A percentile compares a stretch with the other conserved stretches of the same genome.
Evolutionary conservation across 352 stramenopile genomes (phyloP).

Genomic region (Elongisporangium anandrum): DNA sequence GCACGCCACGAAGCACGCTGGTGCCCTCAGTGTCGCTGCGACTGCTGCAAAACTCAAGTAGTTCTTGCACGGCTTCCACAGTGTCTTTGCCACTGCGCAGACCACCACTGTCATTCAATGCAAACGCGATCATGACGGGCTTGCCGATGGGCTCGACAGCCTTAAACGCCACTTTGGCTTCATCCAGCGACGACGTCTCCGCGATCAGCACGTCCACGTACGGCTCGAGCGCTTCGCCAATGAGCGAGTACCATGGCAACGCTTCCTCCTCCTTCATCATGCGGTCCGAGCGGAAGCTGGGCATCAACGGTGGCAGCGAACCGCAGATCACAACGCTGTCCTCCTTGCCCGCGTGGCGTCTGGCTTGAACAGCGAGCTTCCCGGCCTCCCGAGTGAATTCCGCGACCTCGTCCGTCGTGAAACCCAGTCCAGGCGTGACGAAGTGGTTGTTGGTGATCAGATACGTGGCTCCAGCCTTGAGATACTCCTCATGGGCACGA

Average conservation of each 20-base stretch:
- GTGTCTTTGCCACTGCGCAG: constrained; percentile 80
- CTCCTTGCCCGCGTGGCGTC: constrained; percentile 16
- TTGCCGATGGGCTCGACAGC: constrained; percentile 55
- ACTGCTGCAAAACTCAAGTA: constrained; percentile 35
- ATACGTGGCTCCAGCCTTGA: constrained; percentile 70
- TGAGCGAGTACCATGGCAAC: constrained; percentile 67
- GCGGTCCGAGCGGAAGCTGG: constrained; percentile 85
- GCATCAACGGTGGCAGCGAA: constrained; percentile 87
- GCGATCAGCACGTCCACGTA: constrained; percentile 82
- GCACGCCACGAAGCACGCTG: constrained; percentile 53
- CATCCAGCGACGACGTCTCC: constrained; percentile 86
- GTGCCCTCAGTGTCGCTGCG: constrained; percentile 9
- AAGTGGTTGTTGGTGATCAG: constrained; percentile 89
- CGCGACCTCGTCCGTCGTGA: constrained; percentile 69
- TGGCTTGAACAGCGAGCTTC: constrained; percentile 54
- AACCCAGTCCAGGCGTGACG: constrained; percentile 83
- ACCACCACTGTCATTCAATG: constrained; percentile 62
- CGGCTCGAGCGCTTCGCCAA: constrained; percentile 66
- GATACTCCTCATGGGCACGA: constrained; percentile 66
- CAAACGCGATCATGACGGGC: constrained; percentile 86
- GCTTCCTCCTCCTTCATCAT: constrained; percentile 72
- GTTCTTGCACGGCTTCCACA: constrained; percentile 34
- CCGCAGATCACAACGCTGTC: constrained; percentile 63
- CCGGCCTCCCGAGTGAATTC: constrained; percentile 61
- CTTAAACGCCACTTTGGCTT: constrained; percentile 81